These are phyloP conservation scores for Trypanosoma boissoni DNA, from an alignment of 208 protist species.

Conservation along the genomic window DNA sequence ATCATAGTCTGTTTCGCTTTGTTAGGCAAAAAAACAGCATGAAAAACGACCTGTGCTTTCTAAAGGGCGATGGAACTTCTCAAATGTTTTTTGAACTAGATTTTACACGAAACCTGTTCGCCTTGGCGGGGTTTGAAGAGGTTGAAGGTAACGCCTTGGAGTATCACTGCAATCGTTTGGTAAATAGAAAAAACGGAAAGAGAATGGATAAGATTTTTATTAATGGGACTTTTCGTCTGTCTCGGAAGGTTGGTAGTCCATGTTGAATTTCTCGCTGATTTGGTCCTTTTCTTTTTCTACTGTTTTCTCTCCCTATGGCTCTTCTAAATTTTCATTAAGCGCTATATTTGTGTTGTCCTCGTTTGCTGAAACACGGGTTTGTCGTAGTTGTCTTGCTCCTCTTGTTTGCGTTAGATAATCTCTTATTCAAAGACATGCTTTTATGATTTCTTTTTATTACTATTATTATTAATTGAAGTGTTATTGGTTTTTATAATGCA, in stretches of 20 bases:
- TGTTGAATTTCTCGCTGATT: background rate
- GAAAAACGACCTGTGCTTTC: constrained; percentile 30
- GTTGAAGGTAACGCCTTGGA: constrained; percentile 27
- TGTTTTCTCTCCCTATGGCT: background rate
- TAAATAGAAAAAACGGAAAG: constrained; percentile 81
- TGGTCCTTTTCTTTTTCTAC: background rate
- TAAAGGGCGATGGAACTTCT: constrained; percentile 70
- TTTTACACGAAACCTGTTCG: constrained; percentile 43
- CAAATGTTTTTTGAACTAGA: constrained; percentile 74
- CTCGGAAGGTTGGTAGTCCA: background rate
- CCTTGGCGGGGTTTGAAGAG: constrained; percentile 37
- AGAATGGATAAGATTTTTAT: constrained; percentile 88
- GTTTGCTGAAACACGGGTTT: too few relatives aligned
- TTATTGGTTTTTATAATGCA: constrained; percentile 17
- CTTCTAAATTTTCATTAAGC: too few relatives aligned
- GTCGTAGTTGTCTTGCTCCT: too few relatives aligned
- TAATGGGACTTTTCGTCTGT: constrained; percentile 59
- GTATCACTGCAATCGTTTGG: constrained; percentile 84
- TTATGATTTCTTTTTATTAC: background rate
- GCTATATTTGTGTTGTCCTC: too few relatives aligned
- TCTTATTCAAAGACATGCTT: too few relatives aligned
- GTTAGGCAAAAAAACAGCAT: constrained; percentile 32
- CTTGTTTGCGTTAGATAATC: too few relatives aligned
- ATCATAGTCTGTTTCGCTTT: constrained; percentile 86
- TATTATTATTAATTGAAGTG: background rate